These are phyloP conservation scores for Microbotryum scabiosae DNA, from an alignment of 1,284 basidiomycete genomes.

Conservation along the genomic window DNA sequence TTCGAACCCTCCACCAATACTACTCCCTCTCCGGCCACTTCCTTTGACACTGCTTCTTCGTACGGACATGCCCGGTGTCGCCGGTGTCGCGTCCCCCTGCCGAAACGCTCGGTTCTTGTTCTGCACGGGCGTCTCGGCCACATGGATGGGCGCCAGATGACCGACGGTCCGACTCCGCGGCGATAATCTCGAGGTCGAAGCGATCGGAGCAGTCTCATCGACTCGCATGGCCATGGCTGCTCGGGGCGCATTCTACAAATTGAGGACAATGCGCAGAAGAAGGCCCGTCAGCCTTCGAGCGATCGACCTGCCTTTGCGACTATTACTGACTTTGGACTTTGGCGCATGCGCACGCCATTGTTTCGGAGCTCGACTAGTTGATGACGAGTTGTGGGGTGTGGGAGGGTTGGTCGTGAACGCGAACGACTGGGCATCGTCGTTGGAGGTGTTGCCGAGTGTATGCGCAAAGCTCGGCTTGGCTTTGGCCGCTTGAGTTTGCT, in stretches of 20 bases:
- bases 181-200: background rate
- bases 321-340: too few relatives aligned
- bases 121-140: conserved; percentile 27
- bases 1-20: conserved; percentile 23
- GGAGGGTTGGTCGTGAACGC: conserved; percentile 26
- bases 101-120: conserved; percentile 20
- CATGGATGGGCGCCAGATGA: background rate
- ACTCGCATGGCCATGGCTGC: background rate
- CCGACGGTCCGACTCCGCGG: background rate
- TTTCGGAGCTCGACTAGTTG: background rate
- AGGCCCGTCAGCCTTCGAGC: background rate
- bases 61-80: conserved; percentile 3
- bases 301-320: background rate
- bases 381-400: conserved; percentile 8
- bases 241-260: background rate
- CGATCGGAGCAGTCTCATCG: background rate
- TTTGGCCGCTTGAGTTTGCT: conserved; percentile 10
- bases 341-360: too few relatives aligned
- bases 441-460: conserved; percentile 8
- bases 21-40: conserved; percentile 23
- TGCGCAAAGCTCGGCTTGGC: conserved; percentile 9
- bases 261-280: background rate
- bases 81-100: conserved; percentile 13
- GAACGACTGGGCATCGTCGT: conserved; percentile 13
- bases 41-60: conserved; percentile 18